These are phyloP conservation scores for Crucihimalaya himalaica DNA, from an alignment of 345 rosid genomes.

Conservation along the genomic window DNA sequence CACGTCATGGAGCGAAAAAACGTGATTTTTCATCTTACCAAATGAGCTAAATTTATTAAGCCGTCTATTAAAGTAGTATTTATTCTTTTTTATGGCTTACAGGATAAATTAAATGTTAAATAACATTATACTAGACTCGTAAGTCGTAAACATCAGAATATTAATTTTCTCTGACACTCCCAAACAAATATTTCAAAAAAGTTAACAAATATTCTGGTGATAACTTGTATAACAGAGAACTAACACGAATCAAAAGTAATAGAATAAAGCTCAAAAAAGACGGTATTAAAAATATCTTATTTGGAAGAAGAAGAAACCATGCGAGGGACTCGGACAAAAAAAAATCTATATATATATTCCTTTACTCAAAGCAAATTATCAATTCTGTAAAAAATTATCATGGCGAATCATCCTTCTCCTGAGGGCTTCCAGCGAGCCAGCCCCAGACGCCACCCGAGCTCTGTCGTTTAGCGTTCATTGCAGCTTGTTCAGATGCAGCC, in stretches of 20 bases:
- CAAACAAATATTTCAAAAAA: background rate
- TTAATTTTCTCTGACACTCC: background rate
- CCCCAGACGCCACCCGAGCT: slow-evolving; percentile 96
- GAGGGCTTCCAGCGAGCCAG: slow-evolving; percentile 91
- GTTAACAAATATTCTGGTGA: slow-evolving; percentile 16
- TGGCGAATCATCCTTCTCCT: slow-evolving; percentile 40
- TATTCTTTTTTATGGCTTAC: too few relatives aligned
- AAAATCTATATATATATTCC: background rate
- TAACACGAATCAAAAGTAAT: slow-evolving; percentile 10
- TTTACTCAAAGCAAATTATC: slow-evolving; percentile 19
- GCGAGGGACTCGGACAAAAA: background rate
- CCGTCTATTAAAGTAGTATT: background rate
- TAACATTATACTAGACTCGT: background rate
- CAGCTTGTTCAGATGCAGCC: slow-evolving; percentile 96
- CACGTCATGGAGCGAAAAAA: slow-evolving; percentile 6
- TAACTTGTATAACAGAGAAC: slow-evolving; percentile 26
- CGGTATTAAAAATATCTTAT: slow-evolving; percentile 13
- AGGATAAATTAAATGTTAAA: background rate
- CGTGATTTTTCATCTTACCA: background rate
- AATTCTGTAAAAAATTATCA: too few relatives aligned
- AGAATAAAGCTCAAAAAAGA: slow-evolving; percentile 4
- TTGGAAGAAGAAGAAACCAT: slow-evolving; percentile 12
- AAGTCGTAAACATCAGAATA: background rate
- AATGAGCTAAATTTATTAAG: background rate
- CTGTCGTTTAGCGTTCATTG: slow-evolving; percentile 68